These are phyloP conservation scores for Emericellopsis cladophorae DNA, from an alignment of 2,329 filamentous ascomycete species.

Conservation along the genomic window DNA sequence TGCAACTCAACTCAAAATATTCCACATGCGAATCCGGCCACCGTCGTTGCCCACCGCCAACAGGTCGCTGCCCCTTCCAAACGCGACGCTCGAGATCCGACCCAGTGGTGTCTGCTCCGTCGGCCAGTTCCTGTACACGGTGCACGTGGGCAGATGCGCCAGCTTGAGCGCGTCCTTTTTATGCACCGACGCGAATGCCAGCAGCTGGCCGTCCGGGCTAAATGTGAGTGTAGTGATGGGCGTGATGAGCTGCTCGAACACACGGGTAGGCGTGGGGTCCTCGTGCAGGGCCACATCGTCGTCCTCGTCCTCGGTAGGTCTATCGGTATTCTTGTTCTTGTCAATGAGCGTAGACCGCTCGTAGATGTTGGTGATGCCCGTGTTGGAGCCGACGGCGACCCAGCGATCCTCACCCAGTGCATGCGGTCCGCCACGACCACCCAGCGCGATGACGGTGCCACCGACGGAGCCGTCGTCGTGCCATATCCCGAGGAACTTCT, in stretches of 20 bases:
- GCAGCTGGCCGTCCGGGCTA: conserved; percentile 76
- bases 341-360: conserved; percentile 57
- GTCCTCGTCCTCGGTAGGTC: conserved; percentile 9
- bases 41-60: conserved; percentile 80
- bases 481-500: conserved; percentile 70
- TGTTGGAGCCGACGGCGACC: conserved; percentile 77
- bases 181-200: conserved; percentile 75
- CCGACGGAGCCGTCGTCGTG: conserved; percentile 80
- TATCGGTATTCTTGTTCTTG: conserved; percentile 12
- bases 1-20: conserved; percentile 49
- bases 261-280: conserved; percentile 58
- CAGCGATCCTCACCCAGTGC: conserved; percentile 69
- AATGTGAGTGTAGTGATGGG: conserved; percentile 70
- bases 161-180: conserved; percentile 81
- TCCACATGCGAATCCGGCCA: conserved; percentile 84
- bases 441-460: conserved; percentile 70
- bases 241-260: conserved; percentile 78
- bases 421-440: conserved; percentile 50
- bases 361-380: conserved; percentile 88
- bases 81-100: conserved; percentile 63
- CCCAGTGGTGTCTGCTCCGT: conserved; percentile 82
- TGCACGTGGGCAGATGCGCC: conserved; percentile 83
- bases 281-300: conserved; percentile 42
- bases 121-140: conserved; percentile 94
- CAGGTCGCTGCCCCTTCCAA: conserved; percentile 51